phyloP scores from a whole-genome alignment of 108 stramenopile genomes.

The Cyclostephanos invisitatus region DNA sequence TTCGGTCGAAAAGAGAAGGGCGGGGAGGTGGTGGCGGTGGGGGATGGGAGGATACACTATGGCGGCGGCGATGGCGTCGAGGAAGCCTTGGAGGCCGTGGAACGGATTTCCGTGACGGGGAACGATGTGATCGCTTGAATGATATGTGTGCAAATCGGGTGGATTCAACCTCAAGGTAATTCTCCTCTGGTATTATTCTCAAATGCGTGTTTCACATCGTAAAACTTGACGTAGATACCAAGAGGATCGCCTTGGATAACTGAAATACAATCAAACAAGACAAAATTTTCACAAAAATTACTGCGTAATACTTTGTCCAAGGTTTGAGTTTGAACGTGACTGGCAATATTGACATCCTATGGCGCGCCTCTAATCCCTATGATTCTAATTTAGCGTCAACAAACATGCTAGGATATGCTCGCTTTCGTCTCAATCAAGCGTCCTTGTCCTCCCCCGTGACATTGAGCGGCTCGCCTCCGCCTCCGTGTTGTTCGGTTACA shows the following conservation, averaged over 20 bases:
- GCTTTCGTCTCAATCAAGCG: too few species aligned
- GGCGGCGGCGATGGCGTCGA: background rate
- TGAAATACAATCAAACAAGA: too few species aligned
- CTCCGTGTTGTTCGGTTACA: conserved; percentile 70
- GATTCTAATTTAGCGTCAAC: too few species aligned
- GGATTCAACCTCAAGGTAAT: background rate
- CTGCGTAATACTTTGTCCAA: too few species aligned
- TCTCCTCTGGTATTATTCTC: too few species aligned
- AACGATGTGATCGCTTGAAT: background rate
- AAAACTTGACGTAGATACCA: background rate
- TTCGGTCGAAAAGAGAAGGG: conserved; percentile 45
- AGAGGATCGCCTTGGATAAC: too few species aligned
- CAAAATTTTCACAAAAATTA: too few species aligned
- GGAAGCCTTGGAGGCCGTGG: background rate
- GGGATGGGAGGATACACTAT: background rate
- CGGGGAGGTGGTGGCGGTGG: too few species aligned
- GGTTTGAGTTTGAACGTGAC: too few species aligned
- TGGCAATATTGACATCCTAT: too few species aligned
- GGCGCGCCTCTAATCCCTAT: too few species aligned
- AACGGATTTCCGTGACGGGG: background rate
- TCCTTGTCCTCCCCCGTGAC: background rate
- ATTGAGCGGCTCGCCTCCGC: conserved; percentile 48
- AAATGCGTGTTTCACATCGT: background rate
- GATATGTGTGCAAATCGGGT: background rate
- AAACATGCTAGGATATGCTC: too few species aligned